Evolutionary conservation across 2,329 filamentous ascomycete genomes (phyloP).

Genomic region (Neopestalotiopsis rosae): DNA sequence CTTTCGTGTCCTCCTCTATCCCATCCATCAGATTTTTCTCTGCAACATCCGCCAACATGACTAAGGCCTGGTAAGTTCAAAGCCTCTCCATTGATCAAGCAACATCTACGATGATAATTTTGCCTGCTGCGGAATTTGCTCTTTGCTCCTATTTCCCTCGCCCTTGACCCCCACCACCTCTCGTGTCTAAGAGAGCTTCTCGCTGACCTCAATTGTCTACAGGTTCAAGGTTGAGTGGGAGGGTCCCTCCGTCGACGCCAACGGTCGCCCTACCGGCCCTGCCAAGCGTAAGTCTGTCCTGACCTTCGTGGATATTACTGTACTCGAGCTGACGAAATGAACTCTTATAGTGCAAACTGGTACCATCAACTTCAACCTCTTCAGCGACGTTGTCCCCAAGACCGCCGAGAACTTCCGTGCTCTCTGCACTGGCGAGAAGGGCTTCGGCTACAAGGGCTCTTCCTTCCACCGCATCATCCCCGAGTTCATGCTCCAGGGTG

Average conservation of each 20-base stretch:
- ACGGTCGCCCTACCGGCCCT: slow-evolving; percentile 57
- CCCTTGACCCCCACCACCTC: slow-evolving; percentile 17
- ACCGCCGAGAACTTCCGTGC: slow-evolving; percentile 85
- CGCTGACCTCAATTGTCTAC: slow-evolving; percentile 42
- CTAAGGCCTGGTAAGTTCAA: slow-evolving; percentile 41
- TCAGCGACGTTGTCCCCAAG: slow-evolving; percentile 84
- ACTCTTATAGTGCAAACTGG: slow-evolving; percentile 67
- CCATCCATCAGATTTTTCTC: slow-evolving; percentile 50
- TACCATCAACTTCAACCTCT: slow-evolving; percentile 90
- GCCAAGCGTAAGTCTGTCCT: slow-evolving; percentile 64
- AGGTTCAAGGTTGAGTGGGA: slow-evolving; percentile 78
- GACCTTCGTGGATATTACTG: not conserved
- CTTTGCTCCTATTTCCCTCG: slow-evolving; percentile 39
- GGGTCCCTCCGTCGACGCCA: slow-evolving; percentile 71
- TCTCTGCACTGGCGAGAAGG: slow-evolving; percentile 82
- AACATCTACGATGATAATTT: slow-evolving; percentile 31
- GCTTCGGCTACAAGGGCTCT: slow-evolving; percentile 82
- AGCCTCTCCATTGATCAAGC: not conserved
- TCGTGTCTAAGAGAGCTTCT: not conserved
- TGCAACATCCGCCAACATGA: slow-evolving; percentile 76
- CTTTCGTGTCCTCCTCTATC: slow-evolving; percentile 41
- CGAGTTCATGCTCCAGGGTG: slow-evolving; percentile 94
- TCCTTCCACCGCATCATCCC: slow-evolving; percentile 93
- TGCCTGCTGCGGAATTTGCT: slow-evolving; percentile 57
- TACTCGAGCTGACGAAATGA: slow-evolving; percentile 26